Base-by-base conservation (phyloP, 768 basidiomycete genomes). In the Myochromella boudieri region DNA sequence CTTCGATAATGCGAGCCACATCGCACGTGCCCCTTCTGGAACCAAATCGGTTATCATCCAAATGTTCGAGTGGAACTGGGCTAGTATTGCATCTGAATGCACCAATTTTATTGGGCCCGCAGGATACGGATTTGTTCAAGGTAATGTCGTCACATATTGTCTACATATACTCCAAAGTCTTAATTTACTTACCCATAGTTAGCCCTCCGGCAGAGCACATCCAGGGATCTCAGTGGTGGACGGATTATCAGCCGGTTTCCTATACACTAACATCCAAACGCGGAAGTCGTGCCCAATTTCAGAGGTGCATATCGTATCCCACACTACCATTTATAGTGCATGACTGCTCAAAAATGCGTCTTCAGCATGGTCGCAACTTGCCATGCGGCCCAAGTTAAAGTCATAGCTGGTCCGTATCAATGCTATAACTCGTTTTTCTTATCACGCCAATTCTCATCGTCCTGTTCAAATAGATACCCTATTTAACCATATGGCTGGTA, bases 81-180 rank as follows among this genome's bases (percentile, higher is more conserved):
- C 71, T 47, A 76, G 79, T 49, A 58, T 87, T 37, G 84, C 82
- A 0, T 57, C 72, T 2, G 85, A 87, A 61, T 87, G 85, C 63
- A 77, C 72, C 3, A 68, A 68, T 42, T 86, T 84, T 58, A 71
- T 87, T 32, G 84, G 85, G 1, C 83, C 84, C 3, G 76, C 80
- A n/a, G 82, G 83, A 7, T 78, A 86, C 57, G 84, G 83, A 5
- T 85, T 75, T 54, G 82, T 86, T 17, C 84, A 86, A 81, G 79
- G 83, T 81, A 51, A 63, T 3, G 67, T 11, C 31, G 22, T 25
- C 8, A 25, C 14, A 37, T 15, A 20, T 27, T 14, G 15, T 14
- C 22, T 12, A 12, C 3, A 9, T 8, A 6, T 17, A 17, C 12
- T 15, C 5, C 15, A n/a, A 5, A n/a, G 8, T 26, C 7, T 41